phyloP scores from a whole-genome alignment of 2,329 filamentous ascomycete genomes.

The Alternaria brassicicola region DNA sequence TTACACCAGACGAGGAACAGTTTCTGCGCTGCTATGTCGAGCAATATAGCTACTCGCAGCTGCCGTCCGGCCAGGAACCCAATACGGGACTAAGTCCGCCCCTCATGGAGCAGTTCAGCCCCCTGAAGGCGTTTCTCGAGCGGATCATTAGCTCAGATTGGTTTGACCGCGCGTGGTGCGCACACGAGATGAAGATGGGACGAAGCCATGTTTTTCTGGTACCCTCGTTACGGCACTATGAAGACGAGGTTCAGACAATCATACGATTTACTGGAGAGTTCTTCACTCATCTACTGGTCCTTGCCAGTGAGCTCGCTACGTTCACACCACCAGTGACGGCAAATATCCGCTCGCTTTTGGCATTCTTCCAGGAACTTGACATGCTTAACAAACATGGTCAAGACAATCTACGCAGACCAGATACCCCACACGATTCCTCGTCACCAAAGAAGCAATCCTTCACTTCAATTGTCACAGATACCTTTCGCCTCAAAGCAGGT shows the following conservation, averaged over 20 bases:
- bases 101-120: slow-evolving; percentile 35
- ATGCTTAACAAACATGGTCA: slow-evolving; percentile 5
- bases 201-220: slow-evolving; percentile 51
- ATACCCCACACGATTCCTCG: slow-evolving; percentile 20
- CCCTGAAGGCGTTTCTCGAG: slow-evolving; percentile 38
- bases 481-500: slow-evolving; percentile 51
- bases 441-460: slow-evolving; percentile 10
- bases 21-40: slow-evolving; percentile 49
- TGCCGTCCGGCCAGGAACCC: slow-evolving; percentile 30
- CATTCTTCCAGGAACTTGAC: slow-evolving; percentile 23
- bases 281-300: slow-evolving; percentile 50
- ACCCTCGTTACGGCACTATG: slow-evolving; percentile 38
- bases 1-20: slow-evolving; percentile 42
- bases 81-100: slow-evolving; percentile 36
- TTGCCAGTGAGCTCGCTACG: slow-evolving; percentile 36
- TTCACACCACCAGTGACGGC: slow-evolving; percentile 17
- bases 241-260: slow-evolving; percentile 31
- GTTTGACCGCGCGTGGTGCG: slow-evolving; percentile 55
- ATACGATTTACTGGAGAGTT: slow-evolving; percentile 51
- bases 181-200: slow-evolving; percentile 53
- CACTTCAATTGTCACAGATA: slow-evolving; percentile 40
- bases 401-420: slow-evolving; percentile 21
- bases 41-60: slow-evolving; percentile 41
- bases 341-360: slow-evolving; percentile 29
- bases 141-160: slow-evolving; percentile 50